Percentiles rank a stretch among this genome's conserved stretches.
Conservation (phyloP, 2,329 filamentous ascomycete genomes). For the Pseudocercospora pini-densiflorae region DNA sequence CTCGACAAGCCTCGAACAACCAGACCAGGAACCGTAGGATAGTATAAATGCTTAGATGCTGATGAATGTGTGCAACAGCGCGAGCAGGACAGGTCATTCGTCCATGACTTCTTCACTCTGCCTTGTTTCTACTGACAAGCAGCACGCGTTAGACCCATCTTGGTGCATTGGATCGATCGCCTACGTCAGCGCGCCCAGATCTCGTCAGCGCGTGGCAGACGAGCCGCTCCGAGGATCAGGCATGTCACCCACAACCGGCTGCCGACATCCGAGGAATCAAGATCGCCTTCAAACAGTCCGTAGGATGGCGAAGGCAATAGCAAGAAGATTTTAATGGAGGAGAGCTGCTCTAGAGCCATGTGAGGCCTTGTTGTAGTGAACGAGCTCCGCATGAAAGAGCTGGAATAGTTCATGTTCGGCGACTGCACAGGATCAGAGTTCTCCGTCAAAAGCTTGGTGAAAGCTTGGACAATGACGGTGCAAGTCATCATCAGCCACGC, state of each 20-base stretch:
- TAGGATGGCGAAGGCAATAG: too few species aligned
- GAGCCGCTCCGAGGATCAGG: not conserved
- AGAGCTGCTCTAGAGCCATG: too few species aligned
- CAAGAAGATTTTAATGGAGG: too few species aligned
- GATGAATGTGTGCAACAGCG: not conserved
- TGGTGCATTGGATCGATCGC: constrained; percentile 3
- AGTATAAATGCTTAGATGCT: not conserved
- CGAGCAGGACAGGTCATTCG: not conserved
- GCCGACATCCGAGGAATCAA: not conserved
- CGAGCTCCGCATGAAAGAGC: too few species aligned
- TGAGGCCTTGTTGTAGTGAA: too few species aligned
- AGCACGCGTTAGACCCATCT: not conserved
- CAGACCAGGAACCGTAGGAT: not conserved
- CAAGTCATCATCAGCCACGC: too few species aligned
- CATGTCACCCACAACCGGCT: not conserved
- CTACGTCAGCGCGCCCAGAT: constrained; percentile 6
- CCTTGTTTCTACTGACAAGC: not conserved
- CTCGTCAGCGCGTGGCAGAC: not conserved
- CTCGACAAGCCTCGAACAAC: not conserved
- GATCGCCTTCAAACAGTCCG: too few species aligned
- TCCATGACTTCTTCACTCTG: not conserved
- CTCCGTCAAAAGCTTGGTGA: too few species aligned
- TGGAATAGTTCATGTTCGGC: too few species aligned
- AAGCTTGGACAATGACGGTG: too few species aligned
- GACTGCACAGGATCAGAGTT: too few species aligned